Evolutionary conservation across 106 monocot genomes (phyloP).

Genomic region (Allium fistulosum): DNA sequence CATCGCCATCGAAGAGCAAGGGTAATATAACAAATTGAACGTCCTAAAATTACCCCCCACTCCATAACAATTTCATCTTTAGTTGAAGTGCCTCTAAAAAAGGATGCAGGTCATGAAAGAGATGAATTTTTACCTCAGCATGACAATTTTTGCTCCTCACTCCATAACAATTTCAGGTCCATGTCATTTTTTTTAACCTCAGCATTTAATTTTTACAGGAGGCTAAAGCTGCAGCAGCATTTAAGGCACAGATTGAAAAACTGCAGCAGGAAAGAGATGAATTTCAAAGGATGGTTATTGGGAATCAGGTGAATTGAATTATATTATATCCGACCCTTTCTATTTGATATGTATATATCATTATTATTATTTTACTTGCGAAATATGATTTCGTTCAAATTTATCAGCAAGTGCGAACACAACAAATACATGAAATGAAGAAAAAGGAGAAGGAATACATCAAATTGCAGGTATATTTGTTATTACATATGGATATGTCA

Average conservation of each 20-base stretch:
- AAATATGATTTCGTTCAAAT: not conserved
- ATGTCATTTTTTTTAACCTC: not conserved
- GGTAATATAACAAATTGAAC: too few species aligned
- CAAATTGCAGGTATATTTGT: conserved; percentile 77
- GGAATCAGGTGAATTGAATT: conserved; percentile 66
- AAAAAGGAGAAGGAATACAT: conserved; percentile 99
- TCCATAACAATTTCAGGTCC: too few species aligned
- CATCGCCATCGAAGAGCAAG: too few species aligned
- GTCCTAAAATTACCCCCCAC: too few species aligned
- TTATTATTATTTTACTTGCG: not conserved
- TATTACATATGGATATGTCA: not conserved
- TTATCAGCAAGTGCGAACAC: conserved; percentile 92
- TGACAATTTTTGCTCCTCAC: too few species aligned
- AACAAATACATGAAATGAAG: conserved; percentile 99
- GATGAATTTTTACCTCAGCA: too few species aligned
- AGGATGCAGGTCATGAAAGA: too few species aligned
- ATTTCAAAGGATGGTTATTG: conserved; percentile 98
- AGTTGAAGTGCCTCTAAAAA: too few species aligned
- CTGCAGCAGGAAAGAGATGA: conserved; percentile 96
- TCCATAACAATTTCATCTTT: too few species aligned
- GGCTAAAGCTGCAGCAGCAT: conserved; percentile 71
- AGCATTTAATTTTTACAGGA: conserved; percentile 44
- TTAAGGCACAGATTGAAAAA: conserved; percentile 92
- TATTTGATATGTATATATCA: too few species aligned
- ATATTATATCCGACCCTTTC: not conserved